Base-by-base conservation (phyloP, 441 rosid genomes). In the Rhodomyrtus psidioides region DNA sequence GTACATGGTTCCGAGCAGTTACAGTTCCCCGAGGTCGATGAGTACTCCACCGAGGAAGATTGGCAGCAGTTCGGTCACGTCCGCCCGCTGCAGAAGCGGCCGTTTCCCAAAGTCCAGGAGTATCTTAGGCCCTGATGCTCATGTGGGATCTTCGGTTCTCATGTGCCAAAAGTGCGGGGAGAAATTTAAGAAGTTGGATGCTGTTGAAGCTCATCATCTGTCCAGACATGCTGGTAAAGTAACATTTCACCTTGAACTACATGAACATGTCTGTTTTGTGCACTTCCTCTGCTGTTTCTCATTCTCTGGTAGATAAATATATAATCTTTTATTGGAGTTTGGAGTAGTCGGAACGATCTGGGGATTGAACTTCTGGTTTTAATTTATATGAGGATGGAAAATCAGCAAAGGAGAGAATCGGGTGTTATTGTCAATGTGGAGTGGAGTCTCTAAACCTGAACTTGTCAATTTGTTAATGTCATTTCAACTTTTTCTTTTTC, bases 201-300 rank as follows among this genome's bases (percentile, higher is more conserved):
- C 91, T 13, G 90, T 89, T 62, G 95, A 93, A 88, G 89, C 84
- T 5, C 97, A 92, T 89, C 93, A 91, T 84, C 92, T 94, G 84
- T 87, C 92, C 70, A 86, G 89, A 46, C 97, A 94, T 89, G 92
- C 93, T 34, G 95, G 98, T 95, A 91, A 82, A 44, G 34, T 23
- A 79, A 57, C 44, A 17, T 30, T 21, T 39, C 39, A 21, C 49
- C 49, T 39, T 70, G 9, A 70, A 39, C 79, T 26, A 10, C 16
- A 19, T 21, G 49, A 39, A 39, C 79, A 39, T 70, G 42, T 34
- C n/a, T 70, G 49, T 39, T 70, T 84, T 84, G 57, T 56, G n/a
- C 81, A 15, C 14, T 16, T 14, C n/a, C n/a, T 46, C 60, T 30
- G 27, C 39, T 49, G 54, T 81, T 81, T 81, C 83, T 49, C 56